Base-by-base conservation (phyloP, 2,329 filamentous ascomycete species). In the Tolypocladium guangdongense region DNA sequence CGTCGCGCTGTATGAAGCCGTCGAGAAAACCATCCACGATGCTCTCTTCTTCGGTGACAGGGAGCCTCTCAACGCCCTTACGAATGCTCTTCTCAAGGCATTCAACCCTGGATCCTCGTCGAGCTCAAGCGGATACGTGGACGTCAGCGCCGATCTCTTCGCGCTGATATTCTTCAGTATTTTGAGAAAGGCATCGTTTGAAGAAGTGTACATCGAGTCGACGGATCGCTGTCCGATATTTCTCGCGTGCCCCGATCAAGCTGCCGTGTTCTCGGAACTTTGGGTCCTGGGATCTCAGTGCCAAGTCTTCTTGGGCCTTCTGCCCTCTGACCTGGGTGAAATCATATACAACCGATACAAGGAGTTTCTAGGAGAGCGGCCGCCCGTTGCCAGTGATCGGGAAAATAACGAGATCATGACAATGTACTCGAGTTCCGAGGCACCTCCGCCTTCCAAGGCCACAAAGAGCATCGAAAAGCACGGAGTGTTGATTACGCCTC, bases 201-300 rank as follows among this genome's bases (percentile, higher is more conserved):
- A 84, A 55, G 81, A 85, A 55, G 78, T 84, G 0, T 84, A 83
- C 59, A 69, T 80, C 14, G 81, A 84, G 62, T 78, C 82, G 1
- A 81, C 78, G 0, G 81, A 84, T 60, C 72, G 80, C 8, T 83
- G 82, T 59, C 81, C 80, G 0, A 68, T 83, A 11, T 82, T 82
- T 64, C 78, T 82, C 52, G 72, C 76, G 22, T 81, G 82, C 53
- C 71, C 80, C 2, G 82, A 84, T 54, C 82, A 85, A 63, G 81
- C 81, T 16, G 81, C 80, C 35, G 80, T 80, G 7, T 84, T 84
- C 59, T 77, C 81, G 1, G 82, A 84, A 61, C 75, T 82, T 0
- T 84, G 82, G 65, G 81, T 80, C 0, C 68, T 84, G 2, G 82
- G 82, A 1, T 84, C 81, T 4, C 77, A 81, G 52, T 85, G 82